Evolutionary conservation across 2,329 filamentous ascomycete genomes (phyloP), one percentile per base, ranked within the genome.

Genomic region (Penicillium sp.): DNA sequence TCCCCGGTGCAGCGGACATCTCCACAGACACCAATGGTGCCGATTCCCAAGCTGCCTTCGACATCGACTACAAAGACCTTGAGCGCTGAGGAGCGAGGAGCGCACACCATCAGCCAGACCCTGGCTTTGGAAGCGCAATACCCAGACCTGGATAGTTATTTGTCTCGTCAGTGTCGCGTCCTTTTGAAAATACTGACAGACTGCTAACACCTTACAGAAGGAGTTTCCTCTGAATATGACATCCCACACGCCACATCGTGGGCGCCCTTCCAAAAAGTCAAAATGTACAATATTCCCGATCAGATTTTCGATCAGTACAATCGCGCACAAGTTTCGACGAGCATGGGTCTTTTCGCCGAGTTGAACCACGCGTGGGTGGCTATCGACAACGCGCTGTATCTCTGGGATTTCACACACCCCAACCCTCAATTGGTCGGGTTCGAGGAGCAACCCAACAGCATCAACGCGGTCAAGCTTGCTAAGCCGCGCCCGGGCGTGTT

Each of bases 371-470:
- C 92, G 27, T 98, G 91, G 88, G 88, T 95, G 47, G 83, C 88
- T 23, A 93, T 98, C 66, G 93, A 98, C 74, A 96, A 95, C 73
- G 88, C 89, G 54, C 78, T 98, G 39, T 98, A 96, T 67, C 78
- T 98, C 13, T 98, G 95, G 95, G 92, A 98, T 72, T 98, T 96
- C 69, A 95, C 90, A 6, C 82, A 89, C 66, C 84, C 88, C n/a
- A 89, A 92, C 59, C 89, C 92, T 4, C 88, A 95, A 66, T 78
- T 96, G 37, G 87, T 95, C 57, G 92, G 92, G 15, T 96, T 88
- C 64, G 92, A 97, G 67, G 90, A 95, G 60, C 87, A 92, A 69
- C 78, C 84, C 6, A 84, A 95, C 67, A 89, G 84, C 57, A 97
- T 98, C 62, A 90, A 89, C 37, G 84, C 88, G n/a, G 88, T 98